A percentile compares a stretch with the other conserved stretches of the same genome.
Evolutionary conservation across 1,284 basidiomycete species (phyloP).

Genomic region (Ceratobasidium sp.): DNA sequence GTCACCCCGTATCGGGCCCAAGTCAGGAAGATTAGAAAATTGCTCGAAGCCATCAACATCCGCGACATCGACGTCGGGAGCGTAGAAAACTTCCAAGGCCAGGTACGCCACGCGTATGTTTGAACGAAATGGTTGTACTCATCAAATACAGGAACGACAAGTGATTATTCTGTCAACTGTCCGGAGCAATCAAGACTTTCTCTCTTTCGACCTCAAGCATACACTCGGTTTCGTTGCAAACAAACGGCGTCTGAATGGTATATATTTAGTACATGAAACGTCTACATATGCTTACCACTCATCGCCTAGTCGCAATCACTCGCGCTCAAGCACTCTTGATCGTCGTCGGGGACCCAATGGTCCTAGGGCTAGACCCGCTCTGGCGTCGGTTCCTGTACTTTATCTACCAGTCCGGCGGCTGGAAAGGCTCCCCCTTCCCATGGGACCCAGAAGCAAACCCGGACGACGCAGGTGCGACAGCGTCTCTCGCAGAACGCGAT

Average conservation of each 20-base stretch:
- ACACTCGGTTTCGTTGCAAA: slow-evolving; percentile 69
- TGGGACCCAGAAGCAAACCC: slow-evolving; percentile 26
- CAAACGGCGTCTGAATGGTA: slow-evolving; percentile 71
- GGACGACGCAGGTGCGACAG: background rate
- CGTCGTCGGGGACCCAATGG: slow-evolving; percentile 65
- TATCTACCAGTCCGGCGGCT: slow-evolving; percentile 60
- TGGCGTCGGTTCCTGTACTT: slow-evolving; percentile 68
- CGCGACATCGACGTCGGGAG: slow-evolving; percentile 64
- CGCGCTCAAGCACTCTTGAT: slow-evolving; percentile 69
- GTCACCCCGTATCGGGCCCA: slow-evolving; percentile 69
- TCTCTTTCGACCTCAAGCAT: slow-evolving; percentile 61
- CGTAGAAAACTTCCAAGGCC: slow-evolving; percentile 72
- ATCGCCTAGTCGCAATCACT: slow-evolving; percentile 63
- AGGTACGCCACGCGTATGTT: slow-evolving; percentile 56
- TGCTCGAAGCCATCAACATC: slow-evolving; percentile 55
- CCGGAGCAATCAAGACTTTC: slow-evolving; percentile 65
- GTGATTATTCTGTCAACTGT: slow-evolving; percentile 73
- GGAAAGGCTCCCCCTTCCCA: slow-evolving; percentile 56
- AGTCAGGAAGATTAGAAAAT: slow-evolving; percentile 60
- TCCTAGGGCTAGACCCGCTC: slow-evolving; percentile 63
- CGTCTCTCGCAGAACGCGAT: background rate
- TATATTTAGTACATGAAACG: slow-evolving; percentile 45
- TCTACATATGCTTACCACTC: background rate
- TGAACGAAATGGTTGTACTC: background rate
- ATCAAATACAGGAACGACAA: slow-evolving; percentile 61